Conservation (phyloP, 1,284 basidiomycete species). For the Cutaneotrichosporon sp. region DNA sequence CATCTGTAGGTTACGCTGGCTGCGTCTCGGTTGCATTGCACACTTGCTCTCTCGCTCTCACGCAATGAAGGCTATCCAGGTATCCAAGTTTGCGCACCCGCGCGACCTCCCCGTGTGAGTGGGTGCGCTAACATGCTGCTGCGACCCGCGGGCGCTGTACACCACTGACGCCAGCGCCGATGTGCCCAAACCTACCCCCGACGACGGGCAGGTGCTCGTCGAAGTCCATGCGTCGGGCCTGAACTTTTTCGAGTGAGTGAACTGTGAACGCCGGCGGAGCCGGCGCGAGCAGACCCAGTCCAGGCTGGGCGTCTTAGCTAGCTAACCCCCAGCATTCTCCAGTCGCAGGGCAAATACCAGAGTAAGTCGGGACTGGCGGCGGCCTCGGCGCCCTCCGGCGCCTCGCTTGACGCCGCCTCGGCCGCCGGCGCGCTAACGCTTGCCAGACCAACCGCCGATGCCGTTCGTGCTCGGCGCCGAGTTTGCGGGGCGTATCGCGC, state of each 20-base stretch:
- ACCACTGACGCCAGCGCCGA: conserved; percentile 36
- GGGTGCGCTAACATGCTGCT: no score
- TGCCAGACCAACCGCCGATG: conserved; percentile 63
- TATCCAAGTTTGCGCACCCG: conserved; percentile 67
- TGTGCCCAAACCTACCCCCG: conserved; percentile 58
- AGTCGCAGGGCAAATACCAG: conserved; percentile 84
- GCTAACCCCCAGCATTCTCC: conserved; percentile 66
- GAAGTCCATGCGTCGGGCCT: conserved; percentile 59
- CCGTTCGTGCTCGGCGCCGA: conserved; percentile 81
- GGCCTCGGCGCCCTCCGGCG: not conserved
- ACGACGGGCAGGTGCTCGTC: conserved; percentile 63
- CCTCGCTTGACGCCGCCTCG: not conserved
- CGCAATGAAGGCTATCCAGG: conserved; percentile 70
- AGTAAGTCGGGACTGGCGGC: conserved; percentile 27
- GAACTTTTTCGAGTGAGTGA: conserved; percentile 44
- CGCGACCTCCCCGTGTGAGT: conserved; percentile 58
- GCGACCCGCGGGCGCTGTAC: no score
- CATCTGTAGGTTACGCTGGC: not conserved
- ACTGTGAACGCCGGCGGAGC: no score
- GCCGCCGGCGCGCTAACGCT: not conserved
- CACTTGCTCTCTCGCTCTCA: no score
- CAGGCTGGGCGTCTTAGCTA: no score
- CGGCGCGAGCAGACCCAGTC: no score
- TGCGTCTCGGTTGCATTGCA: not conserved
- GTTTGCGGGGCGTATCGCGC: conserved; percentile 73